A percentile compares a stretch with the other conserved stretches of the same genome.
phyloP scores from a whole-genome alignment of 139 green algal species.

The Chlorella sp. region DNA sequence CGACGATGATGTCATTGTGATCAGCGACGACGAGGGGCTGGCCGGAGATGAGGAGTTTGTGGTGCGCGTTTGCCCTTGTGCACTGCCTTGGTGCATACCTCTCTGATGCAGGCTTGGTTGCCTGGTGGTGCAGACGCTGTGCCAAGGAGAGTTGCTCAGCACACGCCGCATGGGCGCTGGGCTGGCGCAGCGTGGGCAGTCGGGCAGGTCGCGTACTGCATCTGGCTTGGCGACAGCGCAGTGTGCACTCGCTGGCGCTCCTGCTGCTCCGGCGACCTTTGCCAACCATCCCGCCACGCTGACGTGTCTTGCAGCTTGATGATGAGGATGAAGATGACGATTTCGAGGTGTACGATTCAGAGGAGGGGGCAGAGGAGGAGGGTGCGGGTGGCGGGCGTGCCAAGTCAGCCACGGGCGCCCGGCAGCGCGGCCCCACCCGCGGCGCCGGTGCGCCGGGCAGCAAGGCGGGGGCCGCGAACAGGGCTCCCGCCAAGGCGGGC shows the following conservation, averaged over 20 bases:
- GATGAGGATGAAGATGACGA: constrained; percentile 22
- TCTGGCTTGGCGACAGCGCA: no score
- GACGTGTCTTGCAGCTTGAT: background rate
- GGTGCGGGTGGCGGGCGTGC: background rate
- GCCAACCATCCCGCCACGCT: background rate
- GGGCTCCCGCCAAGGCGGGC: background rate
- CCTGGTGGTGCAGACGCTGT: no score
- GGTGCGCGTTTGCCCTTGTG: no score
- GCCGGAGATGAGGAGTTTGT: background rate
- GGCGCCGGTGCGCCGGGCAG: background rate
- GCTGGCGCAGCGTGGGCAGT: no score
- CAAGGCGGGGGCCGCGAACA: background rate
- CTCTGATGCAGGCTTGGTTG: no score
- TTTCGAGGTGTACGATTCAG: constrained; percentile 22
- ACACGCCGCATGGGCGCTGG: no score
- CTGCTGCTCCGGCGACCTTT: no score
- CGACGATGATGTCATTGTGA: constrained; percentile 4
- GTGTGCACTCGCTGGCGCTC: no score
- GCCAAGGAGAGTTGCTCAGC: no score
- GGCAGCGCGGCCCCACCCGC: background rate
- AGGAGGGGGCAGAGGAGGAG: constrained; percentile 14
- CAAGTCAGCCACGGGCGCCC: background rate
- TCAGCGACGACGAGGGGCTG: constrained; percentile 15
- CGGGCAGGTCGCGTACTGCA: no score
- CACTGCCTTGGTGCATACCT: no score